Percentiles rank a stretch among this genome's conserved stretches.
phyloP scores from a whole-genome alignment of 2,329 filamentous ascomycete genomes.

The Emergomyces orientalis region DNA sequence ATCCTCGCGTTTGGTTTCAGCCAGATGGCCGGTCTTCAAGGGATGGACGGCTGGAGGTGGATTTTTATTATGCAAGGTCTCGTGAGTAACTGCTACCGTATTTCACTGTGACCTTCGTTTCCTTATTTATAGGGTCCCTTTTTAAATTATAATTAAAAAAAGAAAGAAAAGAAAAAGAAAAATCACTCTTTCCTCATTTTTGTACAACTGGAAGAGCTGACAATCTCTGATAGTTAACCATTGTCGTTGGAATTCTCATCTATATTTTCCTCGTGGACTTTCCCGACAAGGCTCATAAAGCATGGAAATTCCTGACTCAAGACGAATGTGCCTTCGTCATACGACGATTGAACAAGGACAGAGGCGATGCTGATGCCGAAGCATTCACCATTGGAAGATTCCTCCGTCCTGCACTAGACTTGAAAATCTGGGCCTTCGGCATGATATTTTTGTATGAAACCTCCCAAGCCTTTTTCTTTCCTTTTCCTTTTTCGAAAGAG shows the following conservation, averaged over 20 bases:
- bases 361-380: slow-evolving; percentile 43
- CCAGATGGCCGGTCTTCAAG: slow-evolving; percentile 35
- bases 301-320: slow-evolving; percentile 28
- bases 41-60: slow-evolving; percentile 44
- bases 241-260: slow-evolving; percentile 18
- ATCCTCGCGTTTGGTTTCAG: slow-evolving; percentile 38
- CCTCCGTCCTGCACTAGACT: slow-evolving; percentile 39
- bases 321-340: slow-evolving; percentile 42
- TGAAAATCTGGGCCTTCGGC: slow-evolving; percentile 49
- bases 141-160: no score
- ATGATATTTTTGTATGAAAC: slow-evolving; percentile 39
- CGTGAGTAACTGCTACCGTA: slow-evolving; percentile 9
- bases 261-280: slow-evolving; percentile 32
- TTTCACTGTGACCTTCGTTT: background rate
- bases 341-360: slow-evolving; percentile 44
- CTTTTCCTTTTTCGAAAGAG: background rate
- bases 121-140: no score
- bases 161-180: no score
- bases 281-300: slow-evolving; percentile 25
- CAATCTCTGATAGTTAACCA: slow-evolving; percentile 18
- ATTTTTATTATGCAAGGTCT: slow-evolving; percentile 47
- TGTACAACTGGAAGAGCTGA: background rate
- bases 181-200: background rate
- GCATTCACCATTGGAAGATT: slow-evolving; percentile 35
- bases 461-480: background rate